Percentiles rank a stretch among this genome's conserved stretches.
These are phyloP conservation scores for Phytophthora pistaciae DNA, from an alignment of 352 stramenopile genomes.

Conservation along the genomic window DNA sequence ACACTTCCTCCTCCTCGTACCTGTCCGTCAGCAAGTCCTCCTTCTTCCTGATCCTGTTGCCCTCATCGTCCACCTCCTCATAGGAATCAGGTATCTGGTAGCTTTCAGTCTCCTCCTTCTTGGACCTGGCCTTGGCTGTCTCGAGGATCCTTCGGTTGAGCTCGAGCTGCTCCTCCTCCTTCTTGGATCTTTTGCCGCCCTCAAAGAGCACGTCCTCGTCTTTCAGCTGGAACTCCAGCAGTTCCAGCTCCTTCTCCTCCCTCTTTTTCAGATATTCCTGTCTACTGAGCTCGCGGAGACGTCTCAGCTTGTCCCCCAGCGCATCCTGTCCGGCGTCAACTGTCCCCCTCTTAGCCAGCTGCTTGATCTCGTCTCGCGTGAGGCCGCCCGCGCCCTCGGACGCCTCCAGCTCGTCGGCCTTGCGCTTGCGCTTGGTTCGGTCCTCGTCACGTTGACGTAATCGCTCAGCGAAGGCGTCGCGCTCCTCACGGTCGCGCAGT, in stretches of 20 bases:
- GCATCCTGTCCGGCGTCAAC: slow-evolving; percentile 52
- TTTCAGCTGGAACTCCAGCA: slow-evolving; percentile 91
- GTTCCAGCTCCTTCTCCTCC: slow-evolving; percentile 96
- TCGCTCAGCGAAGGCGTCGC: slow-evolving; percentile 85
- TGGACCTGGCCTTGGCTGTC: slow-evolving; percentile 69
- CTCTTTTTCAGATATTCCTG: slow-evolving; percentile 98
- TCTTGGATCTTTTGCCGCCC: slow-evolving; percentile 61
- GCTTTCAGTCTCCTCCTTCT: slow-evolving; percentile 77
- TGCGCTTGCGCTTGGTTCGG: slow-evolving; percentile 68
- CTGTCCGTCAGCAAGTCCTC: slow-evolving; percentile 94
- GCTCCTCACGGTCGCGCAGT: slow-evolving; percentile 71
- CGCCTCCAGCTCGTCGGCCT: slow-evolving; percentile 45
- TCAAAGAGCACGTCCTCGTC: slow-evolving; percentile 89
- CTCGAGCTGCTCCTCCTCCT: slow-evolving; percentile 87
- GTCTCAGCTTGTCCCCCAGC: slow-evolving; percentile 65
- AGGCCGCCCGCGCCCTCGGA: slow-evolving; percentile 39
- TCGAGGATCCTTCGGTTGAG: slow-evolving; percentile 93
- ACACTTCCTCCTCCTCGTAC: slow-evolving; percentile 93
- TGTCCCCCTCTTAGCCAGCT: slow-evolving; percentile 83
- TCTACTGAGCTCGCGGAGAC: slow-evolving; percentile 93
- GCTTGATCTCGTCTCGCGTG: slow-evolving; percentile 80
- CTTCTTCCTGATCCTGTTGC: slow-evolving; percentile 89
- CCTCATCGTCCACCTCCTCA: slow-evolving; percentile 93
- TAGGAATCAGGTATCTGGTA: slow-evolving; percentile 98
- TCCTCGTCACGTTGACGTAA: slow-evolving; percentile 83